Evolutionary conservation across 2,329 filamentous ascomycete species (phyloP).

Genomic region (Aspergillus caelatus): DNA sequence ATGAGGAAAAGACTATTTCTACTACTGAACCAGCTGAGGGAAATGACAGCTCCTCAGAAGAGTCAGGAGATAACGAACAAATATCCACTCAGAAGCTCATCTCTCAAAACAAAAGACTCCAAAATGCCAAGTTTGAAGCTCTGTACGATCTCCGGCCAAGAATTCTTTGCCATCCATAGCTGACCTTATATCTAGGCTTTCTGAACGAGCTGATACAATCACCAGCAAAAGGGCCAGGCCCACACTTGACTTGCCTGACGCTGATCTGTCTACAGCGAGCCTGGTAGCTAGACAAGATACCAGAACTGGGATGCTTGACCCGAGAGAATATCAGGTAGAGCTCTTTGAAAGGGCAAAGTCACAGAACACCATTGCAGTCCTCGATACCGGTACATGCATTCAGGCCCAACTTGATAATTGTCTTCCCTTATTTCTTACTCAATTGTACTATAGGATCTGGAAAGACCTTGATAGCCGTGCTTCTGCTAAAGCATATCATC

Average conservation of each 20-base stretch:
- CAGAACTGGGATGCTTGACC: conserved; percentile 68
- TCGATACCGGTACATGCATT: conserved; percentile 71
- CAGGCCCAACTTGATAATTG: not conserved
- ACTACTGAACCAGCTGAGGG: not conserved
- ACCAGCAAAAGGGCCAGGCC: conserved; percentile 43
- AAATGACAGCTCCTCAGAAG: conserved; percentile 24
- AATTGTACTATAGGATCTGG: conserved; percentile 67
- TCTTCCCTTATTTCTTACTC: not conserved
- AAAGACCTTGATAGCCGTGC: conserved; percentile 92
- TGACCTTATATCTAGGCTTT: conserved; percentile 33
- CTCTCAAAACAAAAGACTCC: conserved; percentile 53
- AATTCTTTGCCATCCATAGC: not conserved
- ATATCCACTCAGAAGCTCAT: conserved; percentile 21
- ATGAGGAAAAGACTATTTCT: not conserved
- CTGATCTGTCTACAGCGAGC: conserved; percentile 57
- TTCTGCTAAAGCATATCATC: conserved; percentile 76
- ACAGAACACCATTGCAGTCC: conserved; percentile 86
- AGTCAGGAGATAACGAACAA: conserved; percentile 29
- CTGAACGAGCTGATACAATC: conserved; percentile 47
- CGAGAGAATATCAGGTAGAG: conserved; percentile 88
- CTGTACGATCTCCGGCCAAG: conserved; percentile 35
- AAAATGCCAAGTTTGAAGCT: conserved; percentile 55
- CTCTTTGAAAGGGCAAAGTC: conserved; percentile 84
- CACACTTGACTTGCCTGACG: conserved; percentile 35
- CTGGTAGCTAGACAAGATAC: conserved; percentile 57